A percentile compares a stretch with the other conserved stretches of the same genome.
These are phyloP conservation scores for Citrullus mucosospermus DNA, from an alignment of 306 rosid species.

Conservation along the genomic window DNA sequence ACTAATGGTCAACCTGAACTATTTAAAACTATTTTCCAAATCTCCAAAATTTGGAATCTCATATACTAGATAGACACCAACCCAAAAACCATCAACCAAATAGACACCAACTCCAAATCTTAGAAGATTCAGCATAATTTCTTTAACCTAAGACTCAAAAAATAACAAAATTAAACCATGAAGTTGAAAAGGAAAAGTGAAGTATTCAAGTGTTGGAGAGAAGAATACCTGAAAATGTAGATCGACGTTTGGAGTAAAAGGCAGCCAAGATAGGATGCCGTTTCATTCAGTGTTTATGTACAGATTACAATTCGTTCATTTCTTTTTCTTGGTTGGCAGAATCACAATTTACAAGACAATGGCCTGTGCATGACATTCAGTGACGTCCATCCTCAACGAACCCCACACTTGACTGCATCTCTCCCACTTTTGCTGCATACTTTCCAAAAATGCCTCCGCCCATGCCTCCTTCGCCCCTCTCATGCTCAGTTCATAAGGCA, in stretches of 20 bases:
- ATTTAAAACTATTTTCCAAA: neutral
- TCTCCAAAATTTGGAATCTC: neutral
- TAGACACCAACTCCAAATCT: neutral
- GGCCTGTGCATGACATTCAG: slow-evolving; percentile 60
- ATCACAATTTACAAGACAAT: slow-evolving; percentile 40
- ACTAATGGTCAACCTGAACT: neutral
- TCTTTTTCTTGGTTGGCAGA: neutral
- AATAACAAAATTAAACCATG: neutral
- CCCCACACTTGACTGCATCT: slow-evolving; percentile 58
- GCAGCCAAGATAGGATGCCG: neutral
- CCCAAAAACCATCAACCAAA: neutral
- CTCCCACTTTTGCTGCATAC: slow-evolving; percentile 55
- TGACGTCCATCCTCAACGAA: slow-evolving; percentile 56
- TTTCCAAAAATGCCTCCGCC: slow-evolving; percentile 50
- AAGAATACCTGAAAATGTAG: neutral
- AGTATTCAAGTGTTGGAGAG: neutral
- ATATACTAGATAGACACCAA: neutral
- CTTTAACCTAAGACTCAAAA: neutral
- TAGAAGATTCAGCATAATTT: neutral
- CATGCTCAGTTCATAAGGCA: slow-evolving; percentile 69
- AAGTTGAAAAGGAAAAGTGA: neutral
- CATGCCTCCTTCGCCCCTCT: slow-evolving; percentile 62
- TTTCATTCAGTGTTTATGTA: neutral
- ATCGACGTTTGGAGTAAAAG: neutral
- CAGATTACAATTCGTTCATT: neutral